Evolutionary conservation across 768 basidiomycete genomes (phyloP).

Genomic region (Termitomyces sp.): DNA sequence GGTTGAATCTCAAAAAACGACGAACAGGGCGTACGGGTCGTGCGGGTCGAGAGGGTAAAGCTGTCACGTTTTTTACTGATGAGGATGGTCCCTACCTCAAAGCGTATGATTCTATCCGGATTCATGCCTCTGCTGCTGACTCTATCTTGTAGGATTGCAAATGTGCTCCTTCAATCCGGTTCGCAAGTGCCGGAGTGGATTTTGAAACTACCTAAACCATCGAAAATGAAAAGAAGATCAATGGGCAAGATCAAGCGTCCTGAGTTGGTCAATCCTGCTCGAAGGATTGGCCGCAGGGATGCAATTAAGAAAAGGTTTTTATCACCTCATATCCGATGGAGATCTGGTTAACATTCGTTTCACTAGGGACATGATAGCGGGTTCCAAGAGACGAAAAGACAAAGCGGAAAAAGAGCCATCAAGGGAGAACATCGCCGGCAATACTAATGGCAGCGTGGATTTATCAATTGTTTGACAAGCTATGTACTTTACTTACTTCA

Average conservation of each 20-base stretch:
- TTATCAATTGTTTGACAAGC: not conserved
- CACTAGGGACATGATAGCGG: constrained; percentile 73
- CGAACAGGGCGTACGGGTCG: constrained; percentile 85
- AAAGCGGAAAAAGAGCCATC: constrained; percentile 24
- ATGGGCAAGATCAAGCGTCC: constrained; percentile 86
- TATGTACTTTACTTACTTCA: no score
- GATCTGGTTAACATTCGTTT: constrained; percentile 2
- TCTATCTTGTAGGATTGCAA: constrained; percentile 70
- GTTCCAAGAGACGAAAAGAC: constrained; percentile 63
- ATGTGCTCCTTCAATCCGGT: constrained; percentile 91
- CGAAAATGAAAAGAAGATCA: constrained; percentile 79
- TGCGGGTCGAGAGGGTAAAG: constrained; percentile 88
- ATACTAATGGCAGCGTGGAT: not conserved
- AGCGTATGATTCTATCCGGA: constrained; percentile 47
- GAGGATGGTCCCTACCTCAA: constrained; percentile 92
- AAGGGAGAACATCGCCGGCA: not conserved
- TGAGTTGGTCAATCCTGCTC: constrained; percentile 68
- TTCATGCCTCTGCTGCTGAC: constrained; percentile 5
- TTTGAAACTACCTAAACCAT: constrained; percentile 88
- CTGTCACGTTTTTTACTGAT: constrained; percentile 94
- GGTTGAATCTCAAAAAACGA: not conserved
- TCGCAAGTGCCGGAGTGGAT: constrained; percentile 95
- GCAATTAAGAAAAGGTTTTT: constrained; percentile 71
- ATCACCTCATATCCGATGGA: not conserved
- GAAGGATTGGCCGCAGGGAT: constrained; percentile 64